Evolutionary conservation across 1,284 basidiomycete species (phyloP).

Genomic region (Lentinula novae-zelandiae): DNA sequence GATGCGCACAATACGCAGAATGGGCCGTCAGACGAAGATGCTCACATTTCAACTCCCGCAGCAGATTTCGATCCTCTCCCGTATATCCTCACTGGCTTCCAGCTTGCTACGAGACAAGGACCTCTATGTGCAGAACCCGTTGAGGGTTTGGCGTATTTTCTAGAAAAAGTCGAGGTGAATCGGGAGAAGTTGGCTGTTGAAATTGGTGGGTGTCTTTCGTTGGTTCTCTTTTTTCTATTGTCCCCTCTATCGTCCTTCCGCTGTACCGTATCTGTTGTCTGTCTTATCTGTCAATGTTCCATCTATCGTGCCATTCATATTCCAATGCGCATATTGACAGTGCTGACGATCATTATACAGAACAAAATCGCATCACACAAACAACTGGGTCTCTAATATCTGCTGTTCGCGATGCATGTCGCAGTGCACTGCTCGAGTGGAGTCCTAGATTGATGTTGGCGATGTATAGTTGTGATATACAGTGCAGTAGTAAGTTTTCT

Average conservation of each 20-base stretch:
- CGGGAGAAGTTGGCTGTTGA: slow-evolving; percentile 58
- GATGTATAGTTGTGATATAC: slow-evolving; percentile 99
- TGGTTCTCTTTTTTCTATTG: slow-evolving; percentile 14
- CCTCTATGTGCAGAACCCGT: slow-evolving; percentile 95
- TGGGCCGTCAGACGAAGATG: neutral
- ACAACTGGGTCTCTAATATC: slow-evolving; percentile 89
- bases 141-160: slow-evolving; percentile 89
- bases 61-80: neutral
- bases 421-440: slow-evolving; percentile 92
- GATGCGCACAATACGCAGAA: slow-evolving; percentile 27
- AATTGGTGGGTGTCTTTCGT: slow-evolving; percentile 42
- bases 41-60: neutral
- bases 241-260: neutral
- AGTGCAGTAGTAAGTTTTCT: slow-evolving; percentile 81
- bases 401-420: slow-evolving; percentile 84
- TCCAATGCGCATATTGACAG: too few relatives aligned
- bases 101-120: slow-evolving; percentile 90
- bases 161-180: slow-evolving; percentile 75
- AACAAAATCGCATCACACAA: slow-evolving; percentile 68
- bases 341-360: slow-evolving; percentile 29
- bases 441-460: slow-evolving; percentile 95
- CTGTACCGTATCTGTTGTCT: neutral
- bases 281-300: too few relatives aligned
- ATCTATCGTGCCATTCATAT: too few relatives aligned
- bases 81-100: slow-evolving; percentile 86